Percentiles rank a stretch among this genome's conserved stretches.
These are phyloP conservation scores for Talaromyces funiculosus DNA, from an alignment of 2,329 filamentous ascomycete species.

Conservation along the genomic window DNA sequence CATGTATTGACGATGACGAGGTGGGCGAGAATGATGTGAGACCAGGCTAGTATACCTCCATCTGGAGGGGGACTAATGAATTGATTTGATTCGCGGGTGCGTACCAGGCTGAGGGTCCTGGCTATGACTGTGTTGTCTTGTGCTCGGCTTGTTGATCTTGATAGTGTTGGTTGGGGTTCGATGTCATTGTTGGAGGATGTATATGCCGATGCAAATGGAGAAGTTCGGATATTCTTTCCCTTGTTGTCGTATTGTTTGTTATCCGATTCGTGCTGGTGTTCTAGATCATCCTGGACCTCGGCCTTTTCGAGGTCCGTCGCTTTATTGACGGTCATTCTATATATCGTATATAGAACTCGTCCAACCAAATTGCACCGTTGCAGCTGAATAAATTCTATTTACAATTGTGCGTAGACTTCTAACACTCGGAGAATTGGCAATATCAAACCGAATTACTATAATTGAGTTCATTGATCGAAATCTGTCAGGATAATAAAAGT, in stretches of 20 bases:
- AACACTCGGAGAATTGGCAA: not conserved
- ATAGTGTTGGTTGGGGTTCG: not conserved
- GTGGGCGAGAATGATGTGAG: slow-evolving; percentile 26
- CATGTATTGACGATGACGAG: slow-evolving; percentile 25
- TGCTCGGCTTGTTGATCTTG: not conserved
- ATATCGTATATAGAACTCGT: not conserved
- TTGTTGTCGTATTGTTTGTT: not conserved
- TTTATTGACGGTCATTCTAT: not conserved
- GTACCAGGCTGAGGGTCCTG: slow-evolving; percentile 8
- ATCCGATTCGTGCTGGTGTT: not conserved
- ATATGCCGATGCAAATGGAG: not conserved
- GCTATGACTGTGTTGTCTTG: not conserved
- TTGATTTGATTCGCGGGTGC: slow-evolving; percentile 11
- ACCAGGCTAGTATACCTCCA: slow-evolving; percentile 28
- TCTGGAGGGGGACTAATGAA: slow-evolving; percentile 22
- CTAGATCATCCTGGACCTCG: not conserved
- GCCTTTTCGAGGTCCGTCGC: not conserved
- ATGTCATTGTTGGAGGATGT: not conserved
- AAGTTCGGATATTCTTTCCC: not conserved
- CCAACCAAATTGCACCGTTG: not conserved
- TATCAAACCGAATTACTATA: too few relatives aligned
- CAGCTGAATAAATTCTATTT: not conserved
- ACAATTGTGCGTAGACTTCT: not conserved
- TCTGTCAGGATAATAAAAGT: not conserved
- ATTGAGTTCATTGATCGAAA: not conserved